A percentile compares a stretch with the other conserved stretches of the same genome.
These are phyloP conservation scores for Marchantia polymorpha DNA, from an alignment of 225 moss, liverwort and hornwort species.

Conservation along the genomic window DNA sequence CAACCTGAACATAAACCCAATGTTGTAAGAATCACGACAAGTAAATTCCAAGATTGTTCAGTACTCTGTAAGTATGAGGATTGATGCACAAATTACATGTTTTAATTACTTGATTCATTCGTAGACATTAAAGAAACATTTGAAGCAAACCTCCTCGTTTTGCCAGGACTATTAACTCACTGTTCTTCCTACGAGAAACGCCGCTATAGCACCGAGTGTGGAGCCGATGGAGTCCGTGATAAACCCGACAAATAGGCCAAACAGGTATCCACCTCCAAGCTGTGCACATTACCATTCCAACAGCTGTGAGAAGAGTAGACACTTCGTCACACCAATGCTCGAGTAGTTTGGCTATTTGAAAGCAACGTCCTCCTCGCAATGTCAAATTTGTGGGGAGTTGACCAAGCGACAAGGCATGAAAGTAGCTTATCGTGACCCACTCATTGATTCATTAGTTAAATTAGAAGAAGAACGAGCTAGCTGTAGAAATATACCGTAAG, in stretches of 20 bases:
- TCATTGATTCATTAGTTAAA: not conserved
- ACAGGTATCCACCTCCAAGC: constrained; percentile 99
- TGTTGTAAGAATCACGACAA: not conserved
- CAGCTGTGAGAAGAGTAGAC: not conserved
- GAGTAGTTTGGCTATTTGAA: not conserved
- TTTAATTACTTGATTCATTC: not conserved
- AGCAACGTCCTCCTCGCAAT: not conserved
- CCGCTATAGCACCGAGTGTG: constrained; percentile 82
- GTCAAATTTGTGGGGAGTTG: not conserved
- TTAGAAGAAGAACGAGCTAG: too few species aligned
- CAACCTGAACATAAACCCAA: constrained; percentile 44
- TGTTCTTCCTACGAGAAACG: constrained; percentile 90
- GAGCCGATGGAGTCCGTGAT: constrained; percentile 88
- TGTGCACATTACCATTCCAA: constrained; percentile 31
- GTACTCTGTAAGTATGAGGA: not conserved
- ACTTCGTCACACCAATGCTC: not conserved
- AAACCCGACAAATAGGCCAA: constrained; percentile 81
- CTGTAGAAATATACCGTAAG: constrained; percentile 60
- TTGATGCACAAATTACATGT: too few species aligned
- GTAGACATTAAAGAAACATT: not conserved
- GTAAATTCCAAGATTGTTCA: not conserved
- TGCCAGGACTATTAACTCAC: constrained; percentile 39
- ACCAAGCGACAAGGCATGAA: not conserved
- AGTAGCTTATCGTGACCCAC: not conserved
- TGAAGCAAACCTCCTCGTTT: not conserved